A percentile compares a stretch with the other conserved stretches of the same genome.
These are phyloP conservation scores for Pseudogymnoascus sp. DNA, from an alignment of 2,329 filamentous ascomycete species.

Conservation along the genomic window DNA sequence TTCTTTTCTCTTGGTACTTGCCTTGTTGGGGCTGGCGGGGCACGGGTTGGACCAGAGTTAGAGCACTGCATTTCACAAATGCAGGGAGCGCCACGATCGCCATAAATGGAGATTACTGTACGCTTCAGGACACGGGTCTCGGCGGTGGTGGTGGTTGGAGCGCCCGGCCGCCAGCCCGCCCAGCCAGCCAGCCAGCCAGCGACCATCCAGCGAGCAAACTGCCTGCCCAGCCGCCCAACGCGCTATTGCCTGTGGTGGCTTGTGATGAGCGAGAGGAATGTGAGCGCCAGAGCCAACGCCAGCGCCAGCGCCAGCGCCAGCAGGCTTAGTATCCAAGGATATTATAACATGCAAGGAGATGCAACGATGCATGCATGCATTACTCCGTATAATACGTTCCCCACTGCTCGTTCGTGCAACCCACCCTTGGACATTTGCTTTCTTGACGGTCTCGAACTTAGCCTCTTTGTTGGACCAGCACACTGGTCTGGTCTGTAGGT, in stretches of 20 bases:
- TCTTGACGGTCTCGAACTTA: background rate
- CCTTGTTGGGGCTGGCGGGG: background rate
- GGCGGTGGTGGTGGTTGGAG: background rate
- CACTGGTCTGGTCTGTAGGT: background rate
- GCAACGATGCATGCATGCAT: constrained; percentile 4
- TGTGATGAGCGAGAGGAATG: background rate
- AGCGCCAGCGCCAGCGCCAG: constrained; percentile 8
- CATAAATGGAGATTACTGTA: constrained; percentile 6
- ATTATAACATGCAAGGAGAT: constrained; percentile 7
- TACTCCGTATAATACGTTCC: background rate
- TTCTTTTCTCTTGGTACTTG: background rate
- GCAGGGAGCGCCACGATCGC: background rate
- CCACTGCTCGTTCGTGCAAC: constrained; percentile 1
- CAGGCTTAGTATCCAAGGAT: constrained; percentile 3
- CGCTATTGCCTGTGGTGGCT: constrained; percentile 1
- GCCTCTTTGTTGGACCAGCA: background rate
- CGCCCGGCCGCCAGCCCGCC: background rate
- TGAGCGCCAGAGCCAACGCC: constrained; percentile 4
- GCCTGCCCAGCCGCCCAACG: background rate
- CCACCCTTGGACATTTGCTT: background rate
- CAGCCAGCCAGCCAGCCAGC: background rate
- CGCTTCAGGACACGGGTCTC: constrained; percentile 4
- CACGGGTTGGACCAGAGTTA: background rate
- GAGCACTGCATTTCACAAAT: background rate
- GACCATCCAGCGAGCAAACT: background rate